Evolutionary conservation across 225 moss, liverwort and hornwort genomes (phyloP).

Genomic region (Ulota crispa): DNA sequence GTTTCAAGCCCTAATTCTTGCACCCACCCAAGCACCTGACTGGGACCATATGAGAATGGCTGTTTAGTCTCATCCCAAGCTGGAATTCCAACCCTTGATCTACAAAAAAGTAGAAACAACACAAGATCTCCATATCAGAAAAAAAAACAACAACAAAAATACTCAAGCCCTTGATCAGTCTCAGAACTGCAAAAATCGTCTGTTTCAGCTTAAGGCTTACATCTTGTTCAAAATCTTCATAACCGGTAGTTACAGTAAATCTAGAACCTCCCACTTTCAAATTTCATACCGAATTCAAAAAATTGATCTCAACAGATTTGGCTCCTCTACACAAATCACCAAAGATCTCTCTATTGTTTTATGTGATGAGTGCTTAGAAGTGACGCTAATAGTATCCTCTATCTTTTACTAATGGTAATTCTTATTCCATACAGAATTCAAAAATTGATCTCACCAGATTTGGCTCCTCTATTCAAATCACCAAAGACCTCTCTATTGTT

Average conservation of each 20-base stretch:
- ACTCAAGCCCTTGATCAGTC: background rate
- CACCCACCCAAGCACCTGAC: background rate
- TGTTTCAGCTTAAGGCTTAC: too few relatives aligned
- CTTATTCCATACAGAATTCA: background rate
- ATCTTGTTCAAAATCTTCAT: too few relatives aligned
- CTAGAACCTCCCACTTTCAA: background rate
- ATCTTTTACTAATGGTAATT: background rate
- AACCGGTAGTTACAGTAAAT: too few relatives aligned
- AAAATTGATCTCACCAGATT: background rate
- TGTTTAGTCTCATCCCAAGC: background rate
- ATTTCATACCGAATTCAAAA: background rate
- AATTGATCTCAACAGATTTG: background rate
- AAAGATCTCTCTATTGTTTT: too few relatives aligned
- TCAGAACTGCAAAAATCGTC: too few relatives aligned
- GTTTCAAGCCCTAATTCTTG: conserved; percentile 31
- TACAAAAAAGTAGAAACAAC: background rate
- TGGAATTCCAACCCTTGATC: background rate
- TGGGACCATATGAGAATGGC: conserved; percentile 9
- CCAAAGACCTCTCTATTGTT: too few relatives aligned
- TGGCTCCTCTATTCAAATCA: too few relatives aligned
- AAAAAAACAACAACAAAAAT: background rate
- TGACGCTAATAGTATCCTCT: background rate
- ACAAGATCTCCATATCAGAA: background rate
- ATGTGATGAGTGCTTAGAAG: background rate
- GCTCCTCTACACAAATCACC: too few relatives aligned